These are phyloP conservation scores for Epichloe aotearoae DNA, from an alignment of 2,329 filamentous ascomycete species.

Conservation along the genomic window DNA sequence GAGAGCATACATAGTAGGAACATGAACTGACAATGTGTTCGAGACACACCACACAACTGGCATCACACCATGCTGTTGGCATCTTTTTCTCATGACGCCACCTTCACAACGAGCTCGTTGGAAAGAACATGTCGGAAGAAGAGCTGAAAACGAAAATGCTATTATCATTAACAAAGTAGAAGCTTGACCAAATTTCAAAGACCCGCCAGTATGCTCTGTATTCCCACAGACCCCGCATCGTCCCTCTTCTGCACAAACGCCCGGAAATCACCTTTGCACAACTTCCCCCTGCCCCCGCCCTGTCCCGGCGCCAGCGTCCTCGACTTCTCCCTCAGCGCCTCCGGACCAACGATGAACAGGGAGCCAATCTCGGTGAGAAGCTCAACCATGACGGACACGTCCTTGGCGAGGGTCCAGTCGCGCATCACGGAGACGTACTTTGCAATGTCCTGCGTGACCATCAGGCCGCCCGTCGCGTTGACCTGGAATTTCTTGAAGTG, in stretches of 20 bases:
- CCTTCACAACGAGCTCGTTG: background rate
- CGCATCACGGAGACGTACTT: slow-evolving; percentile 81
- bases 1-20: no score
- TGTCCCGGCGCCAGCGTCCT: slow-evolving; percentile 38
- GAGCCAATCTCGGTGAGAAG: slow-evolving; percentile 87
- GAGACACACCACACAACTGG: no score
- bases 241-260: slow-evolving; percentile 77
- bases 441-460: slow-evolving; percentile 92
- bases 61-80: no score
- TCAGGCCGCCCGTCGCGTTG: slow-evolving; percentile 82
- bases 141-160: background rate
- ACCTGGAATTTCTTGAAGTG: slow-evolving; percentile 93
- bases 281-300: slow-evolving; percentile 37
- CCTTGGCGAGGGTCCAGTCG: slow-evolving; percentile 62
- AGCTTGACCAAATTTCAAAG: slow-evolving; percentile 25
- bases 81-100: no score
- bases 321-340: slow-evolving; percentile 60
- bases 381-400: slow-evolving; percentile 60
- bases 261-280: slow-evolving; percentile 59
- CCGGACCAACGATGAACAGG: slow-evolving; percentile 82
- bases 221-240: slow-evolving; percentile 65
- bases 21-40: no score
- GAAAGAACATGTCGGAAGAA: background rate
- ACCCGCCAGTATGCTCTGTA: slow-evolving; percentile 67
- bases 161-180: background rate